A percentile compares a stretch with the other conserved stretches of the same genome.
Evolutionary conservation across 805 yeast genomes (phyloP).

Genomic region (Cyberlindnera maritima): DNA sequence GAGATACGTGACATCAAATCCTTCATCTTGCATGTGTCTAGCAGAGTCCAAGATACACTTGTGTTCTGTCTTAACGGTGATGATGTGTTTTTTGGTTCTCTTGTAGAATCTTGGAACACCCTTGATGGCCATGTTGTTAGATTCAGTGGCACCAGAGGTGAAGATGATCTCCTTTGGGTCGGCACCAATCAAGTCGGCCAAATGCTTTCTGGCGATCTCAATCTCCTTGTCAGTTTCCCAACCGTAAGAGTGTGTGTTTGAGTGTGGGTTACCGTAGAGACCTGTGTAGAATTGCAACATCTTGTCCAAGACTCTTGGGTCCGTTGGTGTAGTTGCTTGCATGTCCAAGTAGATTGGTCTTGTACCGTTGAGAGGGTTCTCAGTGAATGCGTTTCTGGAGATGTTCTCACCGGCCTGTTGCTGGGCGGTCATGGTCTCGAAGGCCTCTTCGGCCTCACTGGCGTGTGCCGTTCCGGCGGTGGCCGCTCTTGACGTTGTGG

Average conservation of each 20-base stretch:
- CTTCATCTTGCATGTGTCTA: conserved; percentile 92
- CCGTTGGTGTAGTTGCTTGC: conserved; percentile 98
- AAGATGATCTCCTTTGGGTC: conserved; percentile 96
- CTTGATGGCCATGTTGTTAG: conserved; percentile 90
- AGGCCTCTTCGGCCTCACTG: conserved; percentile 6
- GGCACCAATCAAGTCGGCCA: conserved; percentile 84
- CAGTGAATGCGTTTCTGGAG: conserved; percentile 37
- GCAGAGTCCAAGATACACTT: conserved; percentile 98
- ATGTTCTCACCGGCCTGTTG: conserved; percentile 28
- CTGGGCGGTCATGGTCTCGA: conserved; percentile 2
- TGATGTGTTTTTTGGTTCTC: conserved; percentile 87
- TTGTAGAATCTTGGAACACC: conserved; percentile 94
- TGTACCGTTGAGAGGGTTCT: conserved; percentile 50
- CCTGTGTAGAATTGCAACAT: conserved; percentile 89
- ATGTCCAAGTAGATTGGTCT: conserved; percentile 95
- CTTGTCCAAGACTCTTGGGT: conserved; percentile 90
- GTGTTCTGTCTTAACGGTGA: conserved; percentile 96
- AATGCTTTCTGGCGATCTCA: conserved; percentile 77
- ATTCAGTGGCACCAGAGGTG: conserved; percentile 97
- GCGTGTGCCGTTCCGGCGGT: conserved; percentile 16
- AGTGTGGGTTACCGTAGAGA: conserved; percentile 95
- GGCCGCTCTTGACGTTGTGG: conserved; percentile 20
- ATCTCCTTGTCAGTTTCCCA: conserved; percentile 97
- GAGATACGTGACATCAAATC: conserved; percentile 91
- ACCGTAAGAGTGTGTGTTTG: conserved; percentile 94